Evolutionary conservation across 768 basidiomycete genomes (phyloP), one percentile per base, ranked within the genome.

Genomic region (Hebeloma cylindrosporum): DNA sequence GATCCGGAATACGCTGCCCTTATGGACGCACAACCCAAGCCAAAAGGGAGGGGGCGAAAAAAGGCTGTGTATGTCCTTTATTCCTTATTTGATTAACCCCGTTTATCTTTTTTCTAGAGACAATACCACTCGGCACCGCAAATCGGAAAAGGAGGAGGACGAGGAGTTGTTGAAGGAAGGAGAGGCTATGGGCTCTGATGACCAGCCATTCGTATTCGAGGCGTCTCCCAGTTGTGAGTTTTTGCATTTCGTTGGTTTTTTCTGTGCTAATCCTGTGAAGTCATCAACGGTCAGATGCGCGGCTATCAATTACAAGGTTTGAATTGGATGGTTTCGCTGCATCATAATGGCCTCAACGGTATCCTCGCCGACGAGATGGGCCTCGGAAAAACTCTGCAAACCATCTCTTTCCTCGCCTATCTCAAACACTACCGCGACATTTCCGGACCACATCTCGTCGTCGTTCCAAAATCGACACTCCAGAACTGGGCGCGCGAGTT

Each of bases 301-400:
- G 77, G 83, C 17, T 99, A 99, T 62, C 96, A 98, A 63, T 69
- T 98, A 2, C 94, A 97, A 59, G 96, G 96, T 9, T 65, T 54
- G 14, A 46, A 44, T 23, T 57, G 95, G 94, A 88, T 98, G 93
- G 84, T 93, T 3, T 89, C 92, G 0, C 71, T 99, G 2, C 87
- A 99, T 58, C 93, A 96, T 60, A 96, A 98, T 56, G 93, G 94
- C 32, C 74, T 98, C 50, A 97, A 97, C 50, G 94, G 95, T 37
- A 98, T 98, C 46, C 80, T 98, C 6, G 94, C 95, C 0, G 95
- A 99, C 56, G 95, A 98, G 67, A 98, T 97, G 91, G 94, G 94
- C 66, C 83, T 99, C 21, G 94, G 96, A 9, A 99, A 99, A 77
- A 99, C 96, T 0, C 77, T 98, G 0, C 96, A 99, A 70, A 97